Conservation (phyloP, 106 monocot species). For the Hemerocallis citrina region DNA sequence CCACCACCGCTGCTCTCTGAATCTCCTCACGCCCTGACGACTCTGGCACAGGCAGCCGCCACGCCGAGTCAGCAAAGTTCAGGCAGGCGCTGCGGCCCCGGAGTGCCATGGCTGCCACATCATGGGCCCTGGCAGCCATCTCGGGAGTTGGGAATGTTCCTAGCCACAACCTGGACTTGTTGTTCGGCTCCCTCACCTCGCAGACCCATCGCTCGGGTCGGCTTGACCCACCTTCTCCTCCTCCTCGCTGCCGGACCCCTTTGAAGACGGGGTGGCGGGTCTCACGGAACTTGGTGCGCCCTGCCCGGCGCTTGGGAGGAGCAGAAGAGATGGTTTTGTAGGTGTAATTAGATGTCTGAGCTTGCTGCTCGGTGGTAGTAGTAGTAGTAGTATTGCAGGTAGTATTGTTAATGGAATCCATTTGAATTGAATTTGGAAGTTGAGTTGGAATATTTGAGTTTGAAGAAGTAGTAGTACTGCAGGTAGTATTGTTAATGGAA, state of each 20-base stretch:
- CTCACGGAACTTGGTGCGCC: constrained; percentile 75
- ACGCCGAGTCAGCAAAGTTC: constrained; percentile 28
- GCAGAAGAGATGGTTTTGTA: constrained; percentile 40
- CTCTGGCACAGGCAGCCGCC: constrained; percentile 10
- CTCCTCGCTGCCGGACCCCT: constrained; percentile 54
- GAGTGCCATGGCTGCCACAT: neutral
- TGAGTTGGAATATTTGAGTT: no score
- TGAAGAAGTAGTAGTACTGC: no score
- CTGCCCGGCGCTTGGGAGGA: constrained; percentile 67
- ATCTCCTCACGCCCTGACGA: constrained; percentile 9
- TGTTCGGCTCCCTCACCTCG: constrained; percentile 74
- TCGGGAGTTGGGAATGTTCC: constrained; percentile 7
- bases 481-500: no score
- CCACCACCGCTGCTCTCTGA: constrained; percentile 14
- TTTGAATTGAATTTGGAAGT: no score
- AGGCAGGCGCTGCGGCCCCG: neutral
- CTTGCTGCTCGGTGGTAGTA: no score
- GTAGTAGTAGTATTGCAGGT: no score
- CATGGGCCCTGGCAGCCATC: constrained; percentile 3
- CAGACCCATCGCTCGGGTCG: constrained; percentile 65
- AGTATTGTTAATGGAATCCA: no score
- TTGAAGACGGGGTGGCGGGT: constrained; percentile 70
- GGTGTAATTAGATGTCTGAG: no score
- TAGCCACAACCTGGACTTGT: constrained; percentile 76
- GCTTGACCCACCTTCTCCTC: no score